Conservation (phyloP, 1,139 yeast genomes). For the Lodderomyces parapsilosis region DNA sequence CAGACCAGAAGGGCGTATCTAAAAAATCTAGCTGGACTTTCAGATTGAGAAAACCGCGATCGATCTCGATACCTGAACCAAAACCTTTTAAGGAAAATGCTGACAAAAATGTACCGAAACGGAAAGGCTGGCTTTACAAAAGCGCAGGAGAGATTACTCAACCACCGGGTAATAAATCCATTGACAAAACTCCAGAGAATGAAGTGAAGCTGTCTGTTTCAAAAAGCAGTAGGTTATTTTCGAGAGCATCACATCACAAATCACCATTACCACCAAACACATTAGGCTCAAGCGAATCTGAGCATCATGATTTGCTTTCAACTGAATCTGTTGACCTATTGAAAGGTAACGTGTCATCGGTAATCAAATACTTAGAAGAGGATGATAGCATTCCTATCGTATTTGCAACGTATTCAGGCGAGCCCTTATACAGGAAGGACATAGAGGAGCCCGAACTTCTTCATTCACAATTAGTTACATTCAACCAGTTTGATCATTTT, state of each 20-base stretch:
- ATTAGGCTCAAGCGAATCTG: slow-evolving; percentile 5
- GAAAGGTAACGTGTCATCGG: neutral
- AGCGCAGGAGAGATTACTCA: neutral
- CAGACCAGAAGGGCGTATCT: neutral
- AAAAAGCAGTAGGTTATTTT: neutral
- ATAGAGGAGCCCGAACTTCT: slow-evolving; percentile 7
- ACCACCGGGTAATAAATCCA: neutral
- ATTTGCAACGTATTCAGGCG: slow-evolving; percentile 13
- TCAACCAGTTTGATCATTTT: slow-evolving; percentile 5
- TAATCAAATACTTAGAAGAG: slow-evolving; percentile 7
- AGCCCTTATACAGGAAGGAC: slow-evolving; percentile 8
- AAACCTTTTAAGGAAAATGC: neutral
- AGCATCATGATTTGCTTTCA: slow-evolving; percentile 9
- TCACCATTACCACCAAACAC: neutral
- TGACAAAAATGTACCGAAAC: neutral
- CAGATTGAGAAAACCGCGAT: neutral
- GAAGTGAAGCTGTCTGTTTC: neutral
- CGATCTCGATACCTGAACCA: neutral
- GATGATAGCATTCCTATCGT: slow-evolving; percentile 12
- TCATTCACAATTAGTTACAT: slow-evolving; percentile 3
- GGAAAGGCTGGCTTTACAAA: neutral
- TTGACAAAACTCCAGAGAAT: neutral
- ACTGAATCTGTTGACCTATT: slow-evolving; percentile 7
- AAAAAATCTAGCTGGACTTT: neutral
- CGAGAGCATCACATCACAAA: no score